Conservation (phyloP, 2,329 filamentous ascomycete species). For the Metarhizium anisopliae region DNA sequence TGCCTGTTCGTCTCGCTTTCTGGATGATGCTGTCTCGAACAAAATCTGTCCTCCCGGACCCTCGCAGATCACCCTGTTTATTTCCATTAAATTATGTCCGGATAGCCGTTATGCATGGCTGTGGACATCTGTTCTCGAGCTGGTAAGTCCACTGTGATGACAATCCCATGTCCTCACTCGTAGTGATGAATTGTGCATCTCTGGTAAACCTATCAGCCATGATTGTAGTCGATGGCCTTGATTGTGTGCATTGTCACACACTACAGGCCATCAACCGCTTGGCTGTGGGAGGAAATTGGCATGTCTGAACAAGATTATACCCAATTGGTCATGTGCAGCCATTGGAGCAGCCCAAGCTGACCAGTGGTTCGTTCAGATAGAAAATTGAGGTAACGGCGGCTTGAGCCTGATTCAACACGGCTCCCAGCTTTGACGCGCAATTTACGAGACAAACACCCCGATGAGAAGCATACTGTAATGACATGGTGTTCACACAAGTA, state of each 20-base stretch:
- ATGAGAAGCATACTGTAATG: background rate
- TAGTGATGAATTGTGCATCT: slow-evolving; percentile 28
- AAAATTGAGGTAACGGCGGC: background rate
- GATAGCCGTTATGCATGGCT: background rate
- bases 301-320: slow-evolving; percentile 6
- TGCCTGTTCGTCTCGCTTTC: background rate
- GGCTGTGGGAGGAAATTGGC: slow-evolving; percentile 19
- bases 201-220: slow-evolving; percentile 32
- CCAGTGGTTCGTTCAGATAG: background rate
- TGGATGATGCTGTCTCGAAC: background rate
- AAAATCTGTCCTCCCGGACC: background rate
- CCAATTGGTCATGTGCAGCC: background rate
- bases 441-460: no score
- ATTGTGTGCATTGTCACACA: slow-evolving; percentile 13
- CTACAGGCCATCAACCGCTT: slow-evolving; percentile 16
- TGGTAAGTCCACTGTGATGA: background rate
- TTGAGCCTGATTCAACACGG: background rate
- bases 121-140: background rate
- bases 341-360: background rate
- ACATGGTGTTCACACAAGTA: background rate
- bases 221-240: slow-evolving; percentile 14
- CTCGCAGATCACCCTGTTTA: background rate
- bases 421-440: background rate
- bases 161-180: background rate
- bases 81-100: background rate